phyloP scores from a whole-genome alignment of 495 filamentous ascomycete genomes.

The Penicillium atrosanguineum region DNA sequence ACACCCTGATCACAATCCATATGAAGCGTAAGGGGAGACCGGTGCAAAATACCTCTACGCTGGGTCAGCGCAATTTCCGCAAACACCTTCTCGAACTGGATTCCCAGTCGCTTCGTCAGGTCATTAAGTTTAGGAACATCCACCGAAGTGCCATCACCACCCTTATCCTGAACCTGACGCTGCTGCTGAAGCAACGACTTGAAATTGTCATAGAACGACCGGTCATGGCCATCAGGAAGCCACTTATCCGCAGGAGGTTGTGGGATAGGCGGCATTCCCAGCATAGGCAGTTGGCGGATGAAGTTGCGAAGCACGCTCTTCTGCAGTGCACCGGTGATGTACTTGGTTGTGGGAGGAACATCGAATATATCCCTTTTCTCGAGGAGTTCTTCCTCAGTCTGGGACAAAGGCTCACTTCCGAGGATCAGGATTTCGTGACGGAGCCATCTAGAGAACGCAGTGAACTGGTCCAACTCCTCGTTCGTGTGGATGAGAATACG shows the following conservation, averaged over 20 bases:
- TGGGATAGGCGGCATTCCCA: conserved; percentile 31
- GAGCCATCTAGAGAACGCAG: conserved; percentile 80
- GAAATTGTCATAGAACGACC: conserved; percentile 49
- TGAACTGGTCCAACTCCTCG: conserved; percentile 76
- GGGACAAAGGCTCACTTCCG: conserved; percentile 42
- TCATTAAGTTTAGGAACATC: conserved; percentile 52
- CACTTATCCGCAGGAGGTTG: conserved; percentile 30
- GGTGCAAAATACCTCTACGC: conserved; percentile 54
- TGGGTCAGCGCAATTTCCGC: conserved; percentile 57
- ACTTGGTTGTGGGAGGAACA: conserved; percentile 47
- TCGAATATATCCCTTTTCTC: conserved; percentile 48
- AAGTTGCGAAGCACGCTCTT: conserved; percentile 45
- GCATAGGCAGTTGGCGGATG: conserved; percentile 44
- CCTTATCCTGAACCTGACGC: conserved; percentile 20
- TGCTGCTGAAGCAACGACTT: conserved; percentile 38
- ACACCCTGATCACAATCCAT: conserved; percentile 37
- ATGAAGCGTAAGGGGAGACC: conserved; percentile 45
- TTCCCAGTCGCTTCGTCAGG: conserved; percentile 46
- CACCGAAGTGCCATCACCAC: conserved; percentile 21
- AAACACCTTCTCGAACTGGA: conserved; percentile 56
- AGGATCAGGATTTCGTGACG: conserved; percentile 74
- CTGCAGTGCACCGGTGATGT: conserved; percentile 51
- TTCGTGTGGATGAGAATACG: conserved; percentile 68
- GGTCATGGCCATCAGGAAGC: conserved; percentile 38
- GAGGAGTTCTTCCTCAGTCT: conserved; percentile 44